A percentile compares a stretch with the other conserved stretches of the same genome.
phyloP scores from a whole-genome alignment of 345 rosid species.

The Cardiospermum halicacabum region DNA sequence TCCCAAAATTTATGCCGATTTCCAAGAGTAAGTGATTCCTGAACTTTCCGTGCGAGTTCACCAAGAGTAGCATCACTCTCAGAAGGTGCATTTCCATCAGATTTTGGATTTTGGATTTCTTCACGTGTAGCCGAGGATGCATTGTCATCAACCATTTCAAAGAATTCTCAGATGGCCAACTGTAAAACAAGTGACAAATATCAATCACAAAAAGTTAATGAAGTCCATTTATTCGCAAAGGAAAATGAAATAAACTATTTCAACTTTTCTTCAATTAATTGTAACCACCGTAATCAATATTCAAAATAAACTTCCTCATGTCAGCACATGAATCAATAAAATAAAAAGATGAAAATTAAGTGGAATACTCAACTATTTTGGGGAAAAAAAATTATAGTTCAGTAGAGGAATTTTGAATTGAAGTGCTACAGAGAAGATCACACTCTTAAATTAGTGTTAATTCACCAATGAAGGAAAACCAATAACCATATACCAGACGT shows the following conservation, averaged over 20 bases:
- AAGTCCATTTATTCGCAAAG: not conserved
- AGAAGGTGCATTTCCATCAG: slow-evolving; percentile 3
- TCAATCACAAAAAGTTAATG: not conserved
- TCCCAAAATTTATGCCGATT: slow-evolving; percentile 51
- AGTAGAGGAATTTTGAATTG: not conserved
- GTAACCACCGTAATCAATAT: not conserved
- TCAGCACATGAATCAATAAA: not conserved
- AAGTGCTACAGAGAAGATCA: not conserved
- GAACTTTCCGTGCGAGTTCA: slow-evolving; percentile 27
- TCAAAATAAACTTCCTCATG: not conserved
- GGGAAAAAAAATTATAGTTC: not conserved
- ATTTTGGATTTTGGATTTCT: not conserved
- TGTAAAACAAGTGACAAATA: not conserved
- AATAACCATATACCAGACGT: not conserved
- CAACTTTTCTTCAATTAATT: not conserved
- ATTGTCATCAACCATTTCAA: slow-evolving; percentile 8
- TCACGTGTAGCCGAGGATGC: not conserved
- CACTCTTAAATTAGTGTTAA: not conserved
- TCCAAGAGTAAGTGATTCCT: slow-evolving; percentile 31
- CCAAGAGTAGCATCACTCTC: slow-evolving; percentile 24
- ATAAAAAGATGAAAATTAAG: not conserved
- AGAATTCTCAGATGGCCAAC: not conserved
- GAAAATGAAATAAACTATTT: not conserved
- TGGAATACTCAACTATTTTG: not conserved
- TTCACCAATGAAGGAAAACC: not conserved